These are phyloP conservation scores for Zasmidium citrigriseum DNA, from an alignment of 2,329 filamentous ascomycete species.

Conservation along the genomic window DNA sequence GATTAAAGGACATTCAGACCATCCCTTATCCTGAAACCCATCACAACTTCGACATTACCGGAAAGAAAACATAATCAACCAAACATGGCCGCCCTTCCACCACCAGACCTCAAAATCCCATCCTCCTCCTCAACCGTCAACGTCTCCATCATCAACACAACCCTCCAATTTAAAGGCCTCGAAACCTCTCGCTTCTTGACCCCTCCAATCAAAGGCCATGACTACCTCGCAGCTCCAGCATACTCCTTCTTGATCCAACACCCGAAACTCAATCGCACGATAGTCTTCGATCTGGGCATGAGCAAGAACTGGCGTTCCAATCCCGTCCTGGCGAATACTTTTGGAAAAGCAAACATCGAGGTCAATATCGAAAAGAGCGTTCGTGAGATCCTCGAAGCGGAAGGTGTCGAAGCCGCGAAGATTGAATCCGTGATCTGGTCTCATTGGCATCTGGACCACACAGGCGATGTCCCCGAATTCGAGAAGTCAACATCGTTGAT, in stretches of 20 bases:
- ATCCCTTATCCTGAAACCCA: too few species aligned
- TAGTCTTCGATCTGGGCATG: conserved; percentile 48
- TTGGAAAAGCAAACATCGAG: conserved; percentile 25
- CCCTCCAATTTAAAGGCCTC: conserved; percentile 14
- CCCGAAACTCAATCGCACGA: not conserved
- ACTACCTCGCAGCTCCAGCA: conserved; percentile 37
- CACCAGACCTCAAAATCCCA: conserved; percentile 34
- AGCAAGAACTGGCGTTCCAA: conserved; percentile 39
- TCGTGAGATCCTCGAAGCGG: conserved; percentile 11
- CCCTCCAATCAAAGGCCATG: conserved; percentile 38
- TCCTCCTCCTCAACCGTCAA: conserved; percentile 18
- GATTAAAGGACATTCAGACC: too few species aligned
- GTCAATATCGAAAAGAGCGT: conserved; percentile 38
- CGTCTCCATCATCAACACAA: conserved; percentile 35
- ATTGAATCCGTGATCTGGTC: conserved; percentile 25
- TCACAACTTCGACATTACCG: too few species aligned
- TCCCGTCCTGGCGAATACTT: conserved; percentile 5
- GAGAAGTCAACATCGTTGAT: conserved; percentile 48
- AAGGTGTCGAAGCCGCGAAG: conserved; percentile 1
- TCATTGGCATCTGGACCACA: conserved; percentile 54
- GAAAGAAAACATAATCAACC: not conserved
- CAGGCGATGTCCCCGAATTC: conserved; percentile 52
- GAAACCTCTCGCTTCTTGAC: conserved; percentile 30
- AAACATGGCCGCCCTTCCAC: conserved; percentile 16
- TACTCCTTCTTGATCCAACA: conserved; percentile 52